Conservation (phyloP, 2,329 filamentous ascomycete genomes). For the Alternaria panax region DNA sequence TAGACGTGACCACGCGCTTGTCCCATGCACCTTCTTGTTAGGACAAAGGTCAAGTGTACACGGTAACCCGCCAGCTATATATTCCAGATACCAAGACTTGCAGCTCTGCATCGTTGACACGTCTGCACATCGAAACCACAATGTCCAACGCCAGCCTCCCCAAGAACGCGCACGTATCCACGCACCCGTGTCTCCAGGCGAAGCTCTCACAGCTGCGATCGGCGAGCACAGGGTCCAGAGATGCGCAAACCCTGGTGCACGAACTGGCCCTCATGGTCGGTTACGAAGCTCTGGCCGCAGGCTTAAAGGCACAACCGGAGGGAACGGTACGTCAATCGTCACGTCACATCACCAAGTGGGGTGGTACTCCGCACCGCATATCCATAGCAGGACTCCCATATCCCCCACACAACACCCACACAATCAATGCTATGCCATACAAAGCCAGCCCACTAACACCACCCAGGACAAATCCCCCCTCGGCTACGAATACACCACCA, state of each 20-base stretch:
- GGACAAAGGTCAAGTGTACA: conserved; percentile 10
- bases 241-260: conserved; percentile 82
- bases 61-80: not conserved
- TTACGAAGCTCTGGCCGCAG: conserved; percentile 77
- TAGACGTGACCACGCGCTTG: conserved; percentile 5
- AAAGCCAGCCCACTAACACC: conserved; percentile 1
- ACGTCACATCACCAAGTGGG: not conserved
- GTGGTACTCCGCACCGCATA: not conserved
- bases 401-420: not conserved
- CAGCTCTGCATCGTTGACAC: conserved; percentile 30
- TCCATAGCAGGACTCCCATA: not conserved
- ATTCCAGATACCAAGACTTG: not conserved
- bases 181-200: conserved; percentile 82
- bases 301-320: conserved; percentile 64
- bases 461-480: conserved; percentile 77
- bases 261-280: conserved; percentile 85
- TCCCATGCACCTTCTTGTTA: conserved; percentile 19
- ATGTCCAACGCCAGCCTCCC: conserved; percentile 56
- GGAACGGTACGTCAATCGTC: conserved; percentile 65
- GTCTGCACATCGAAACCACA: too few relatives aligned
- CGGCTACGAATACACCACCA: conserved; percentile 75
- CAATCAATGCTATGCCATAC: not conserved
- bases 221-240: conserved; percentile 70
- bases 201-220: conserved; percentile 92
- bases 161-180: conserved; percentile 74